These are phyloP conservation scores for Passalora sequoiae DNA, from an alignment of 2,329 filamentous ascomycete genomes.

Conservation along the genomic window DNA sequence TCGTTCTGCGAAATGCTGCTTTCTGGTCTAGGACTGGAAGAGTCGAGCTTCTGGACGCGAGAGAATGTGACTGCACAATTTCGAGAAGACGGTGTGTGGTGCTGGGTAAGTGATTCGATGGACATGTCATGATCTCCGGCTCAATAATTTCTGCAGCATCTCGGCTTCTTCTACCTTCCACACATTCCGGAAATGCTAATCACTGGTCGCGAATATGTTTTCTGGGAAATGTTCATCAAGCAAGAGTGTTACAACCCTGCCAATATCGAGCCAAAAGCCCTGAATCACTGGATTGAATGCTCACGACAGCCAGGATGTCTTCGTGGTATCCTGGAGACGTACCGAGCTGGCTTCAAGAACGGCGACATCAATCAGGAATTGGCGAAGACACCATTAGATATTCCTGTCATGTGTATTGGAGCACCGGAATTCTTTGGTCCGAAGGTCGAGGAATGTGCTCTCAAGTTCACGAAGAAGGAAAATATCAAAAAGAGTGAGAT, in stretches of 20 bases:
- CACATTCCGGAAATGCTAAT: slow-evolving; percentile 40
- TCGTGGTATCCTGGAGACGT: slow-evolving; percentile 35
- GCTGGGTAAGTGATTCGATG: slow-evolving; percentile 25
- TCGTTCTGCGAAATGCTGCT: slow-evolving; percentile 35
- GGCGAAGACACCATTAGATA: slow-evolving; percentile 28
- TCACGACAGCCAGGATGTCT: slow-evolving; percentile 32
- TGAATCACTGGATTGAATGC: slow-evolving; percentile 33
- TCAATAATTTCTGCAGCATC: slow-evolving; percentile 23
- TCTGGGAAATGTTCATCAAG: slow-evolving; percentile 40
- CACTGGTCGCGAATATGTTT: slow-evolving; percentile 36
- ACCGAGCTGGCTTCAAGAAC: slow-evolving; percentile 33
- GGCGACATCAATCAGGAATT: slow-evolving; percentile 30
- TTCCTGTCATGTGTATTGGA: slow-evolving; percentile 34
- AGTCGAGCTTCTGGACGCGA: slow-evolving; percentile 31
- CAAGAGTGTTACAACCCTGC: slow-evolving; percentile 39
- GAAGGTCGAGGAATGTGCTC: slow-evolving; percentile 30
- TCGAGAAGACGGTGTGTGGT: slow-evolving; percentile 34
- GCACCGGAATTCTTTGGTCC: slow-evolving; percentile 36
- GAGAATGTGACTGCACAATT: slow-evolving; percentile 33
- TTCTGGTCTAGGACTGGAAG: slow-evolving; percentile 31
- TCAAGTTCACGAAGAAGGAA: slow-evolving; percentile 25
- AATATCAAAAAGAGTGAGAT: slow-evolving; percentile 31
- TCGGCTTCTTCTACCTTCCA: slow-evolving; percentile 34
- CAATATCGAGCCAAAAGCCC: slow-evolving; percentile 31
- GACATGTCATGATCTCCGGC: neutral